Evolutionary conservation across 164 flowering plant genomes (phyloP).

Genomic region (Chimonanthus salicifolius): DNA sequence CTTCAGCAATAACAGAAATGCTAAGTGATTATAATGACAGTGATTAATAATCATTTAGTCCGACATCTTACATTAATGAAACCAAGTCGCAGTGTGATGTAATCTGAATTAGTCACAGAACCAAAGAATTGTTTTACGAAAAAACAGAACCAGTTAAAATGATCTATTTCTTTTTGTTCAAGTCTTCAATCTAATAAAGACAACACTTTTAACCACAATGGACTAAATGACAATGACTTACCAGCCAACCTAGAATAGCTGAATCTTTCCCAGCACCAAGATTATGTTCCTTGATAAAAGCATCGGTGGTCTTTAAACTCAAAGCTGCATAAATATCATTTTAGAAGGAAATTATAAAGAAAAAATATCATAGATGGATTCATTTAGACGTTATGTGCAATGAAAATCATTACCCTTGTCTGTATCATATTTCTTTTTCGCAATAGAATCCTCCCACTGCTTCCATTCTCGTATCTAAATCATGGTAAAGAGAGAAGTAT

Average conservation of each 20-base stretch:
- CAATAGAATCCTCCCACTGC: slow-evolving; percentile 77
- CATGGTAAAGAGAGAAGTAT: slow-evolving; percentile 2
- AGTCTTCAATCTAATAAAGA: too few relatives aligned
- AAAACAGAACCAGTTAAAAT: too few relatives aligned
- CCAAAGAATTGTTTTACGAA: too few relatives aligned
- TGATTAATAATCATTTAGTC: neutral
- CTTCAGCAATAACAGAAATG: neutral
- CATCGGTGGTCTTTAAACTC: slow-evolving; percentile 56
- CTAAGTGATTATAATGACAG: neutral
- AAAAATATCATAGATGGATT: neutral
- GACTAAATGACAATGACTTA: slow-evolving; percentile 24
- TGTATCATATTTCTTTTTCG: slow-evolving; percentile 45
- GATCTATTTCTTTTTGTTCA: too few relatives aligned
- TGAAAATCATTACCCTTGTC: slow-evolving; percentile 23
- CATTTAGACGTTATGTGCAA: neutral
- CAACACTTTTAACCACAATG: neutral
- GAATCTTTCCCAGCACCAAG: slow-evolving; percentile 47
- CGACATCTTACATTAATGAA: neutral
- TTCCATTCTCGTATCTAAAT: slow-evolving; percentile 87
- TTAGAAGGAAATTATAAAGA: neutral
- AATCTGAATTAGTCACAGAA: too few relatives aligned
- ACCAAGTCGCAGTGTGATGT: too few relatives aligned
- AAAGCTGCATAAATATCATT: slow-evolving; percentile 39
- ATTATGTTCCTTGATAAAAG: slow-evolving; percentile 69
- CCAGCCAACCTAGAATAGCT: slow-evolving; percentile 57